phyloP scores from a whole-genome alignment of 495 filamentous ascomycete species.

The Endocarpon pusillum region DNA sequence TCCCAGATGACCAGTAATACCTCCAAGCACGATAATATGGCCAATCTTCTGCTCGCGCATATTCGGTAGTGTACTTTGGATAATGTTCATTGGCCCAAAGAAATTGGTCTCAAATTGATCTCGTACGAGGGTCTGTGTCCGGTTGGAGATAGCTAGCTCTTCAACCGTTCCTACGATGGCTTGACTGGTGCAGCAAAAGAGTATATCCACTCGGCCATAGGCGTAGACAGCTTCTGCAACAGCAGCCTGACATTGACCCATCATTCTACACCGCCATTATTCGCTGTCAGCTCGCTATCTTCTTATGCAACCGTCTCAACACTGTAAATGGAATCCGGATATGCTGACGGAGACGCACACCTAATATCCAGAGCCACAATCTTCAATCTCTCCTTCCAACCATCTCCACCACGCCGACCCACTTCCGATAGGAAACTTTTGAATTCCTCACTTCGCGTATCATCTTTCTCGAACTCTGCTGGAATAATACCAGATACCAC shows the following conservation, averaged over 20 bases:
- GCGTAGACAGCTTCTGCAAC: slow-evolving; percentile 68
- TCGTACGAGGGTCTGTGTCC: slow-evolving; percentile 60
- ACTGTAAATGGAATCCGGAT: too few relatives aligned
- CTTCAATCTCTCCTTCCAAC: slow-evolving; percentile 28
- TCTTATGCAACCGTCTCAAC: too few relatives aligned
- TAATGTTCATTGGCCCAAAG: slow-evolving; percentile 88
- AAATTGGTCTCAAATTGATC: slow-evolving; percentile 91
- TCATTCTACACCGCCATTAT: slow-evolving; percentile 17
- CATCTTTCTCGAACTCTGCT: slow-evolving; percentile 23
- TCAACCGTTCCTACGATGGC: slow-evolving; percentile 84
- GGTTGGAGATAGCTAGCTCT: slow-evolving; percentile 58
- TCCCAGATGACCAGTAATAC: slow-evolving; percentile 81
- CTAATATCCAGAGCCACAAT: slow-evolving; percentile 32
- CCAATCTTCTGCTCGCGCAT: slow-evolving; percentile 65
- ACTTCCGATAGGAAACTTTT: slow-evolving; percentile 45
- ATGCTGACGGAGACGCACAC: slow-evolving; percentile 15
- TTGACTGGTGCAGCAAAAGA: slow-evolving; percentile 78
- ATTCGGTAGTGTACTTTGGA: slow-evolving; percentile 71
- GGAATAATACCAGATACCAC: slow-evolving; percentile 63
- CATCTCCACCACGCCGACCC: slow-evolving; percentile 38
- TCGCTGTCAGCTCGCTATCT: too few relatives aligned
- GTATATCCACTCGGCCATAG: slow-evolving; percentile 77
- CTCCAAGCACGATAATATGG: slow-evolving; percentile 79
- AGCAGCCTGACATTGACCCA: slow-evolving; percentile 53
- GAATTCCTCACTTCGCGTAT: slow-evolving; percentile 31